A percentile compares a stretch with the other conserved stretches of the same genome.
Evolutionary conservation across 352 stramenopile genomes (phyloP).

Genomic region (Phytopythium sindhum): DNA sequence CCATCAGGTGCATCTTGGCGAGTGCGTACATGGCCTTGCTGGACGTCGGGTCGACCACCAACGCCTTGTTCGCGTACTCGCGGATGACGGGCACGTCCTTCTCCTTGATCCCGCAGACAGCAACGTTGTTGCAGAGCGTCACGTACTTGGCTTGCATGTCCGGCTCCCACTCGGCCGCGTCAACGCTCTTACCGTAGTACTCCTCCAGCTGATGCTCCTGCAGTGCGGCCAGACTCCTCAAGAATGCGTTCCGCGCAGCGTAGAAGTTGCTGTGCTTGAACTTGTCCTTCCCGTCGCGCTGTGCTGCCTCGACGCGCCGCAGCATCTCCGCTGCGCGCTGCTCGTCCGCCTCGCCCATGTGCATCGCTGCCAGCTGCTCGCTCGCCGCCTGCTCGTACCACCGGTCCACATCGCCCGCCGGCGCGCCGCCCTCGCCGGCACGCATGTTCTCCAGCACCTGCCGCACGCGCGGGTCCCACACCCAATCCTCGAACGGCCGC

Average conservation of each 20-base stretch:
- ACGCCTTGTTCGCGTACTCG: conserved; percentile 54
- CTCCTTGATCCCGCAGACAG: conserved; percentile 75
- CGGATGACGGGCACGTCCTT: conserved; percentile 45
- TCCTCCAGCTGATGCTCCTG: conserved; percentile 39
- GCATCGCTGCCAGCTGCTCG: conserved; percentile 12
- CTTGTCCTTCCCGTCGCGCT: conserved; percentile 60
- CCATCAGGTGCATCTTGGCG: conserved; percentile 59
- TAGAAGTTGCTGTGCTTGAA: conserved; percentile 66
- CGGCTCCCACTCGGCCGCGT: conserved; percentile 41
- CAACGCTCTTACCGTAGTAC: conserved; percentile 38
- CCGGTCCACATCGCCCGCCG: conserved; percentile 27
- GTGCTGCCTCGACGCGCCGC: conserved; percentile 37
- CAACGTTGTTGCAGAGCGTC: conserved; percentile 71
- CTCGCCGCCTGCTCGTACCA: conserved; percentile 38
- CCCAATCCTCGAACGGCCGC: conserved; percentile 67
- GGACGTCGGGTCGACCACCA: conserved; percentile 37
- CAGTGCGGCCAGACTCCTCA: conserved; percentile 36
- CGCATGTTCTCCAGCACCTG: conserved; percentile 51
- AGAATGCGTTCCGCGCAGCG: conserved; percentile 65
- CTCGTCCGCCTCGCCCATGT: conserved; percentile 12
- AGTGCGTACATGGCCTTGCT: conserved; percentile 73
- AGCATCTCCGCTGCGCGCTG: conserved; percentile 23
- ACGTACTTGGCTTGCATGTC: conserved; percentile 43
- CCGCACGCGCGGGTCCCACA: conserved; percentile 65
- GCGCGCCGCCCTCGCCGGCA: conserved; percentile 16